Evolutionary conservation across 1,139 yeast genomes (phyloP), one percentile per base, ranked within the genome.

Genomic region (Suhomyces panamericanus): DNA sequence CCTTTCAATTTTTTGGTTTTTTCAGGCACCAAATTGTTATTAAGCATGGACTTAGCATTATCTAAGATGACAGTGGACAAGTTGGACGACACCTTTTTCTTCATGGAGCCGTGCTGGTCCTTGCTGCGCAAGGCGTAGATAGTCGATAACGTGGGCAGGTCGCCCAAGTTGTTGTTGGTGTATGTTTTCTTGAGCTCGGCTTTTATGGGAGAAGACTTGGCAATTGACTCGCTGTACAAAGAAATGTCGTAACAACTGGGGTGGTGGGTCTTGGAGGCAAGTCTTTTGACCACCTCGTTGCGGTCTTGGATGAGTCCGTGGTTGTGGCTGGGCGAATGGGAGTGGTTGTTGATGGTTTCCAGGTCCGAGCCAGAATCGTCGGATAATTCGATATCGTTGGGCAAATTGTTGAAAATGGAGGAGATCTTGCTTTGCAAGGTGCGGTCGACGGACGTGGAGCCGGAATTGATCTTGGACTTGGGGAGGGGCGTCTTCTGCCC

Each of bases 301-400:
- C 30, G 17, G 3, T 35, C 42, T 11, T 42, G 26, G 3, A 43
- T 38, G 2, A 48, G 33, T 1, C 41, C 44, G 14, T 43, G 41
- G 27, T 35, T 42, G 29, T 48, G 56, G 29, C 42, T 48, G 3
- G 61, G 59, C 7, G 61, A 58, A 31, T 41, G 24, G 36, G 56
- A 51, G 27, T 40, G 49, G 28, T 52, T 52, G 35, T 56, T 52
- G 6, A 69, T 59, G 1, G 76, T 67, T 36, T 73, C 78, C 41
- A 59, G 55, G 42, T 73, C 78, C 3, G 76, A 70, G 6, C 75
- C 78, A 3, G 77, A 71, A 53, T 74, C 79, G 46, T 75, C 80
- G 0, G 78, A 72, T 8, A 75, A 54, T 48, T 74, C 79, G 43
- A 75, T 73, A 56, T 75, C 80, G 51, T 75, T 75, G 10, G 80